Evolutionary conservation across 768 basidiomycete species (phyloP), one percentile per base, ranked within the genome.

Genomic region (Trametes sanguinea): DNA sequence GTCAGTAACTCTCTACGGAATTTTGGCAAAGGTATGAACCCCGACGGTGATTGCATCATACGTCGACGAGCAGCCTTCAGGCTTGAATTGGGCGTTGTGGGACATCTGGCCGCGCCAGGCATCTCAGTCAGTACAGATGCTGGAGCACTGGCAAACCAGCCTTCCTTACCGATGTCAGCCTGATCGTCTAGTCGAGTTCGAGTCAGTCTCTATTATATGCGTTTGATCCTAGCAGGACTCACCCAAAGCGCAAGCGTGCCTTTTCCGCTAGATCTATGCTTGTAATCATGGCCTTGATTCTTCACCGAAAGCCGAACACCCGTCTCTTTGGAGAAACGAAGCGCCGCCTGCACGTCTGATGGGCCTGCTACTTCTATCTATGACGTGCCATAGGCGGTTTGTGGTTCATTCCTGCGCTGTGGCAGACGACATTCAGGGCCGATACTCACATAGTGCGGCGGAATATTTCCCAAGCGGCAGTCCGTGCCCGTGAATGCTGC

Each of bases 1-100:
- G 40, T 43, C 47, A 46, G 50, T 22, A 13, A 65, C 37, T 27
- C 9, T 22, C 22, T 22, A 22, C 1, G 22, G 22, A 22, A 22
- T 22, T 22, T 22, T 22, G 22, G 22, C 22, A 22, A 22, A 22
- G 22, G 22, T 22, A 22, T 22, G 22, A 22, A 74, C 76, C 9
- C 75, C 73, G 13, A 72, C 61, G 11, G 73, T 75, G 29, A 76
- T 66, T 10, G 71, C 70, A 8, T 64, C 55, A 60, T 76, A 75
- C 8, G 57, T 57, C 37, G 69, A 61, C 16, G 30, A 35, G 58
- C 70, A 71, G 3, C 64, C 62, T 3, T 65, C 63, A 1, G 70
- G 67, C 14, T 17, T 53, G 56, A 69, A 71, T 2, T 17, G 14
- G 3, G 54, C 30, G 30, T 46, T 54, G 50, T 66, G 65, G 6